A percentile compares a stretch with the other conserved stretches of the same genome.
phyloP scores from a whole-genome alignment of 768 basidiomycete genomes.

The Tricholoma terreum region DNA sequence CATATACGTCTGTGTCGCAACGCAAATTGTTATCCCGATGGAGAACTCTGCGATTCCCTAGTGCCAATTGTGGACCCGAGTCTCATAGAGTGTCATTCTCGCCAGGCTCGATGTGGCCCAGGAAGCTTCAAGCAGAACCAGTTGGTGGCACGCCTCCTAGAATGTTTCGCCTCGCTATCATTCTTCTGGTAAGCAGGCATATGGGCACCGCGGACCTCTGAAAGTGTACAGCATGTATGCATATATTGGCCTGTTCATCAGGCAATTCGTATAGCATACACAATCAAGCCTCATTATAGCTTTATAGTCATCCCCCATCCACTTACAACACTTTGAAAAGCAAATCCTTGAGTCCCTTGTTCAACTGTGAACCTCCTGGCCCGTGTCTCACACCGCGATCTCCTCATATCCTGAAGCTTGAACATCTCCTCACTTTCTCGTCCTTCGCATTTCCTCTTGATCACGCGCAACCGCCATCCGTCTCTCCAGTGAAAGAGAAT shows the following conservation, averaged over 20 bases:
- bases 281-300: neutral
- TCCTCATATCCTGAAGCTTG: neutral
- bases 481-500: constrained; percentile 59
- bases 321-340: neutral
- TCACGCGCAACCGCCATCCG: constrained; percentile 51
- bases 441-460: constrained; percentile 16
- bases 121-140: no score
- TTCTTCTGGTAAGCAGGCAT: neutral
- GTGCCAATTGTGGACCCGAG: no score
- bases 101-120: no score
- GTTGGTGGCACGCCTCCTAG: no score
- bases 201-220: no score
- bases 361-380: neutral
- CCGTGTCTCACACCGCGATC: neutral
- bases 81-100: no score
- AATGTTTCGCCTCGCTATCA: no score
- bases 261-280: neutral
- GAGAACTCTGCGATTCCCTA: no score
- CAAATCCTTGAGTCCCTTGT: neutral
- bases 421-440: neutral
- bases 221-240: neutral
- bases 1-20: no score
- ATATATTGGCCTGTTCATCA: neutral
- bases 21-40: no score
- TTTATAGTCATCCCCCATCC: neutral